Conservation (phyloP, 2,329 filamentous ascomycete genomes). For the Penicillium paneum region DNA sequence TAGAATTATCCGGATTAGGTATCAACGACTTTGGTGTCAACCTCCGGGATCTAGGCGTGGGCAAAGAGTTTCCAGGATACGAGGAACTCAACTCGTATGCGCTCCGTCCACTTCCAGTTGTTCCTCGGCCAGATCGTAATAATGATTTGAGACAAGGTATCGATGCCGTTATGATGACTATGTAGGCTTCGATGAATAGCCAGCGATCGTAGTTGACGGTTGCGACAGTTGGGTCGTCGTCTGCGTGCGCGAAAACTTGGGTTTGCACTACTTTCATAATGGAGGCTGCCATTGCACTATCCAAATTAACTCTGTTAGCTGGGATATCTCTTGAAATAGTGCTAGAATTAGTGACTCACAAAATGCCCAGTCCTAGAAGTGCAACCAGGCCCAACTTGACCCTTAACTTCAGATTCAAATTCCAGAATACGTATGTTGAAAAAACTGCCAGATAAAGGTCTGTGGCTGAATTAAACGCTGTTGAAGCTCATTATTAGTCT, state of each 20-base stretch:
- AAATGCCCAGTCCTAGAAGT: slow-evolving; percentile 31
- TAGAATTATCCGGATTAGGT: slow-evolving; percentile 7
- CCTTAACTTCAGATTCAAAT: slow-evolving; percentile 28
- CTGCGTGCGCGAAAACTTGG: slow-evolving; percentile 15
- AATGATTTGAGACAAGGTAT: slow-evolving; percentile 30
- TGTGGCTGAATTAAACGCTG: slow-evolving; percentile 28
- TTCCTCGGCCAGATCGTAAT: slow-evolving; percentile 6
- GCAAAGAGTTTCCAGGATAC: slow-evolving; percentile 4
- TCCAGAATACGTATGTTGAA: slow-evolving; percentile 33
- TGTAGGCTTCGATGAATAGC: slow-evolving; percentile 29
- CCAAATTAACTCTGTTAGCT: neutral
- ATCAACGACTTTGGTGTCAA: slow-evolving; percentile 11
- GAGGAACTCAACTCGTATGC: slow-evolving; percentile 15
- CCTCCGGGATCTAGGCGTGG: slow-evolving; percentile 4
- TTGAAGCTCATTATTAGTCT: neutral
- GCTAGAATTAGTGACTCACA: slow-evolving; percentile 19
- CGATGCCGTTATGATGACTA: slow-evolving; percentile 33
- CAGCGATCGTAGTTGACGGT: slow-evolving; percentile 28
- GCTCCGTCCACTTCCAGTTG: slow-evolving; percentile 5
- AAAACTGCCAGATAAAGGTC: slow-evolving; percentile 34
- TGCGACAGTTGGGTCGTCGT: slow-evolving; percentile 20
- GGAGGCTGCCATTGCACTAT: slow-evolving; percentile 28
- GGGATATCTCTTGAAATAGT: too few species aligned
- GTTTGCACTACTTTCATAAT: slow-evolving; percentile 27
- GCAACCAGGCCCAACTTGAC: slow-evolving; percentile 31